Conservation (phyloP, 805 yeast species). For the Kuraishia borneana region DNA sequence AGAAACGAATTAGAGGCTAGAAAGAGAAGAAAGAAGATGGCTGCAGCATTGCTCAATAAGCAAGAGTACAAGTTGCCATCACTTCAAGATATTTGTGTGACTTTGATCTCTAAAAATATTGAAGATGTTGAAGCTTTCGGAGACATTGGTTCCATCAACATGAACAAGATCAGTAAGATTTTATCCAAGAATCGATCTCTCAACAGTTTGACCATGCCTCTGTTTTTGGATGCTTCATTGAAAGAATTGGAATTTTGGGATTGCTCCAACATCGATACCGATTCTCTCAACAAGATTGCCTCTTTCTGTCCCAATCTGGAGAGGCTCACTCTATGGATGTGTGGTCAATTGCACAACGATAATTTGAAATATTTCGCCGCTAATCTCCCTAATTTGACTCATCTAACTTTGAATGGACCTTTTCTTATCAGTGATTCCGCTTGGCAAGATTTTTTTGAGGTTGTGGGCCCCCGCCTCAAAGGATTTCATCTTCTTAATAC, state of each 20-base stretch:
- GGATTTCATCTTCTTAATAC: slow-evolving; percentile 66
- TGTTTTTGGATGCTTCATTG: slow-evolving; percentile 57
- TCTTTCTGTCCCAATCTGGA: slow-evolving; percentile 69
- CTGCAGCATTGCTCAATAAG: slow-evolving; percentile 74
- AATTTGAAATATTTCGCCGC: slow-evolving; percentile 52
- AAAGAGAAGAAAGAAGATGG: slow-evolving; percentile 66
- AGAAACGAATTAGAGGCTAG: slow-evolving; percentile 53
- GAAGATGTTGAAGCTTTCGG: slow-evolving; percentile 75
- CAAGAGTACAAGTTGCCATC: slow-evolving; percentile 52
- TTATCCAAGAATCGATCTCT: slow-evolving; percentile 75
- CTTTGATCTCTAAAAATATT: slow-evolving; percentile 52
- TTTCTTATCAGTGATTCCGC: slow-evolving; percentile 65
- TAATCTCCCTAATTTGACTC: slow-evolving; percentile 42
- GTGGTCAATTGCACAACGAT: slow-evolving; percentile 83
- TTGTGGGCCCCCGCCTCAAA: slow-evolving; percentile 39
- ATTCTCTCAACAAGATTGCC: slow-evolving; percentile 58
- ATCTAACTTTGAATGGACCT: slow-evolving; percentile 76
- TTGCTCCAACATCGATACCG: slow-evolving; percentile 68
- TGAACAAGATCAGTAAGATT: slow-evolving; percentile 64
- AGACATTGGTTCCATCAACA: slow-evolving; percentile 68
- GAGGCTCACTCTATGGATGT: slow-evolving; percentile 67
- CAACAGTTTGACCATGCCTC: slow-evolving; percentile 55
- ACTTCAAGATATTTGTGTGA: slow-evolving; percentile 75
- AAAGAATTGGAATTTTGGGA: slow-evolving; percentile 74
- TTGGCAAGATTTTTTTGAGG: slow-evolving; percentile 71